phyloP scores from a whole-genome alignment of 305 asterid genomes.

The Solanum hybrid region DNA sequence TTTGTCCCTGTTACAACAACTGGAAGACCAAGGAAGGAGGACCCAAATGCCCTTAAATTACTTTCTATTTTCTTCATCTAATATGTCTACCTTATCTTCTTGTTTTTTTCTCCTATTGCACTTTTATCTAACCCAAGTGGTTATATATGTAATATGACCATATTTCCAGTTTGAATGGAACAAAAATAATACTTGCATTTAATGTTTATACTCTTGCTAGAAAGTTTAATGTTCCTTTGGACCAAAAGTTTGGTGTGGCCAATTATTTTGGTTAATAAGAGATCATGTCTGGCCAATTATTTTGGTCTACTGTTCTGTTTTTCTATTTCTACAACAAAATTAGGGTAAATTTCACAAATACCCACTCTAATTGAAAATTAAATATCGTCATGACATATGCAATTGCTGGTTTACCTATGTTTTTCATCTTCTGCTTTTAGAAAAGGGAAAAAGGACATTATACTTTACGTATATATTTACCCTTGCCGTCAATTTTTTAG shows the following conservation, averaged over 20 bases:
- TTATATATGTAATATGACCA: neutral
- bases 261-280: neutral
- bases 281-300: neutral
- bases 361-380: neutral
- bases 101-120: neutral
- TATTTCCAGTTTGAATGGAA: neutral
- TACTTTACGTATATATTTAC: neutral
- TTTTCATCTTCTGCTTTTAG: neutral
- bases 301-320: neutral
- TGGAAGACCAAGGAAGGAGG: constrained; percentile 49
- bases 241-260: neutral
- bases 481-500: neutral
- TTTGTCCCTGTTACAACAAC: constrained; percentile 40
- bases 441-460: too few species aligned
- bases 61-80: neutral
- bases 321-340: neutral
- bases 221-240: neutral
- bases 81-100: neutral
- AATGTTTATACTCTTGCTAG: neutral
- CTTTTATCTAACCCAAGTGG: neutral
- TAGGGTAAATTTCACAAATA: neutral
- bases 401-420: neutral
- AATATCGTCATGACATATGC: neutral
- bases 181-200: neutral
- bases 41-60: constrained; percentile 36